Evolutionary conservation across 257 asterid genomes (phyloP).

Genomic region (Petrea volubilis): DNA sequence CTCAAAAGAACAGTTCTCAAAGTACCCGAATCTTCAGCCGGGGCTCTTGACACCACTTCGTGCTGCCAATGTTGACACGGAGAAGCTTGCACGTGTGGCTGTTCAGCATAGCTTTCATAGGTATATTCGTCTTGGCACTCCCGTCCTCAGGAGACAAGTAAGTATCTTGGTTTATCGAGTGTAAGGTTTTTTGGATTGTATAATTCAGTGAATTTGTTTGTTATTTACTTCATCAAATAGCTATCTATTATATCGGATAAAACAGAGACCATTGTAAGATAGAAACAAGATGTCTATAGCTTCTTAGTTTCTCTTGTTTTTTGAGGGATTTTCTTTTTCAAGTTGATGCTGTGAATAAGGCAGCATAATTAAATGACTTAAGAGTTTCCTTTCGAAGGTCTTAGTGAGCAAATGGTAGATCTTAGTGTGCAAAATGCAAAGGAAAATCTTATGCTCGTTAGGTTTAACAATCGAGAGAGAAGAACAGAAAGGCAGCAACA

Average conservation of each 20-base stretch:
- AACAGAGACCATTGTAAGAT: too few relatives aligned
- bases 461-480: not conserved
- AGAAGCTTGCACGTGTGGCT: constrained; percentile 90
- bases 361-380: not conserved
- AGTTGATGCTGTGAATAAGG: too few relatives aligned
- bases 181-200: not conserved
- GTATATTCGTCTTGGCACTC: constrained; percentile 55
- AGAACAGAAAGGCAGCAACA: not conserved
- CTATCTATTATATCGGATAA: too few relatives aligned
- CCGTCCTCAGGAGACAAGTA: constrained; percentile 50
- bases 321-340: too few relatives aligned
- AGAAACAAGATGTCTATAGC: not conserved
- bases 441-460: not conserved
- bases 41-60: constrained; percentile 76
- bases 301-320: too few relatives aligned
- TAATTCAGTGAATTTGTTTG: not conserved
- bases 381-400: not conserved
- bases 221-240: too few relatives aligned
- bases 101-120: constrained; percentile 62
- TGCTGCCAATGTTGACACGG: constrained; percentile 92
- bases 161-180: constrained; percentile 14
- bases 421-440: not conserved
- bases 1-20: constrained; percentile 60
- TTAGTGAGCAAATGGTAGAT: not conserved
- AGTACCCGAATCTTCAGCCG: constrained; percentile 68